Conservation (phyloP, 1,139 yeast genomes). For the Lodderomyces jiufengensis region DNA sequence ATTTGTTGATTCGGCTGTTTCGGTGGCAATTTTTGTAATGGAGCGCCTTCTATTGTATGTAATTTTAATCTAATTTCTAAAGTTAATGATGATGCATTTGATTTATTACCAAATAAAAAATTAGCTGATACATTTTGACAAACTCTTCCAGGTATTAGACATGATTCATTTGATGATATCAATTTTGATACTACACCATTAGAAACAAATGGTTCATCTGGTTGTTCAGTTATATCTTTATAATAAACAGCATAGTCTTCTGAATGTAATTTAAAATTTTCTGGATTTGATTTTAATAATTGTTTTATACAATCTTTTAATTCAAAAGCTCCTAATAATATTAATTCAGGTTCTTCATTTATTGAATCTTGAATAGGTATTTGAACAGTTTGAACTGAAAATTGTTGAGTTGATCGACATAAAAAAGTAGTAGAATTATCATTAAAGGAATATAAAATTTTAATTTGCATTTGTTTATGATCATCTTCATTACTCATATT, state of each 20-base stretch:
- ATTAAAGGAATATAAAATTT: conserved; percentile 60
- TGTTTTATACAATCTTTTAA: conserved; percentile 50
- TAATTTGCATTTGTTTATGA: conserved; percentile 46
- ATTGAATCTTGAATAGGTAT: conserved; percentile 27
- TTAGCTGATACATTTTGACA: conserved; percentile 64
- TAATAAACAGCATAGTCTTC: conserved; percentile 69
- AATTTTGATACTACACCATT: conserved; percentile 58
- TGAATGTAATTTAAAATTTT: conserved; percentile 44
- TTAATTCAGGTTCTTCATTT: conserved; percentile 27
- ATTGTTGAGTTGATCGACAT: conserved; percentile 48
- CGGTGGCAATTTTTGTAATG: conserved; percentile 8
- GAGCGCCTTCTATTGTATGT: conserved; percentile 35
- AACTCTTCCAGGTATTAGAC: conserved; percentile 63
- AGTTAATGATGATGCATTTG: conserved; percentile 47
- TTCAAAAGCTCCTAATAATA: conserved; percentile 57
- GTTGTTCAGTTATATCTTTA: conserved; percentile 66
- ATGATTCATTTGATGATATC: conserved; percentile 25
- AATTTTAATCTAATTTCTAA: conserved; percentile 63
- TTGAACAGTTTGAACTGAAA: conserved; percentile 46
- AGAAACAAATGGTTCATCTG: conserved; percentile 75
- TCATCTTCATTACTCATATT: conserved; percentile 19
- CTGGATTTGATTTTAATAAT: conserved; percentile 53
- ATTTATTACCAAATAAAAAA: conserved; percentile 43
- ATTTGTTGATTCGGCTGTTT: conserved; percentile 4
- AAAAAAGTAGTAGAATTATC: conserved; percentile 54